Base-by-base conservation (phyloP, 192 early-diverging fungal species). In the Coemansia sp. region DNA sequence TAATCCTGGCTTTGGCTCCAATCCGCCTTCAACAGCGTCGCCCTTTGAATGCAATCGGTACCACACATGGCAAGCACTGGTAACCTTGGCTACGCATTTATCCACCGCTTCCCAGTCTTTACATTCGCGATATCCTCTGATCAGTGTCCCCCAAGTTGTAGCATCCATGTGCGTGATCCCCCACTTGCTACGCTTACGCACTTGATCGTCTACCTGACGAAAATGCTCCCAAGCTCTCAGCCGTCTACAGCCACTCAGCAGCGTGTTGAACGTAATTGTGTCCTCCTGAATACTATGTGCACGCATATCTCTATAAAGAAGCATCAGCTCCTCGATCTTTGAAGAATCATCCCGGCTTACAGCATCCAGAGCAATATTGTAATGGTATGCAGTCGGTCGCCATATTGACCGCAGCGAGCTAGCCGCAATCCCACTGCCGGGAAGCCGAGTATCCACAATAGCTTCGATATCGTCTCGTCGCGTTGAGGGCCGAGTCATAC, bases 101-200 rank as follows among this genome's bases (percentile, higher is more conserved):
- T 75, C 72, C 6, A 65, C 72, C 2, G 65, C 48, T 14, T 23
- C 19, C 72, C 72, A 75, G 57, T 75, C 72, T 26, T 43, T 38
- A 28, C 57, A 51, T 35, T 75, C 61, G 10, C 39, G 14, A 23
- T 75, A 68, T 2, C 72, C 72, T 44, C 65, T 65, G 7, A 75
- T 53, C 37, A 75, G 58, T 30, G 72, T 75, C 12, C 64, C 57
- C 72, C 72, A 75, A 0, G 72, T 60, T 13, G 62, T 57, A 7
- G 59, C 62, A 14, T 75, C 61, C 72, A 75, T 75, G 23, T 46
- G 60, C 15, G 72, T 75, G 12, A 75, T 55, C 0, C 72, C 61
- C 57, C 65, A 68, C 51, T 49, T 50, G 53, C 61, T 53, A 3
- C 65, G 72, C 55, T 61, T 43, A 16, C 48, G n/a, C 54, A 75